Base-by-base conservation (phyloP, 2,329 filamentous ascomycete species). In the Alternaria arbusti region DNA sequence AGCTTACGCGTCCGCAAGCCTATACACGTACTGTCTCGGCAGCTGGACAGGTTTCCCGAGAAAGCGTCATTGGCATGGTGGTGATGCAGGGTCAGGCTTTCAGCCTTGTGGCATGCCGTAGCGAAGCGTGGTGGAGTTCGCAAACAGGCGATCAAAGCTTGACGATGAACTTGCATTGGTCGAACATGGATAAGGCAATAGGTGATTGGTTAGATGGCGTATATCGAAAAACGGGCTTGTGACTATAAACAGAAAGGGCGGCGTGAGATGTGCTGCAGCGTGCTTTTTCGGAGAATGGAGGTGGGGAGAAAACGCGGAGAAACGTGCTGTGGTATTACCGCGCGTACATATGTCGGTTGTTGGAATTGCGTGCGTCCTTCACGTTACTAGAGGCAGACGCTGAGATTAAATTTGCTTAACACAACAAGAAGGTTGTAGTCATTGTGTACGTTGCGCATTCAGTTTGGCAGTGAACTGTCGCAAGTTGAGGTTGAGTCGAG, bases 231-330 rank as follows among this genome's bases (percentile, higher is more conserved):
- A 32, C 15, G 52, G 15, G 15, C 25, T 17, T 25, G 30, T 20
- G 32, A n/a, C 52, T 59, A 22, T 43, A 59, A 59, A 55, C n/a
- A 46, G 50, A 58, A 43, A 32, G 45, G n/a, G 59, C 28, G 46
- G 45, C 47, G 20, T 52, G 59, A 45, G 46, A 44, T 40, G 52
- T 45, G 40, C 13, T 22, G 54, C 28, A 28, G 45, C 54, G 43
- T 56, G 43, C 44, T 56, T 49, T 50, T 68, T 68, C 68, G 68
- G 68, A 65, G 57, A 70, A 70, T 67, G 51, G 51, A 43, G 40
- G 68, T 67, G 68, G 68, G 68, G 68, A 65, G 67, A 60, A 70
- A 64, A 61, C 63, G 52, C 68, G 68, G 63, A 68, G 59, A 25
- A 59, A 56, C 32, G 22, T 36, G 47, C 28, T 50, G 49, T 43